Evolutionary conservation across 1,284 basidiomycete species (phyloP), one percentile per base, ranked within the genome.

Genomic region (Kalmanozyma brasiliensis): DNA sequence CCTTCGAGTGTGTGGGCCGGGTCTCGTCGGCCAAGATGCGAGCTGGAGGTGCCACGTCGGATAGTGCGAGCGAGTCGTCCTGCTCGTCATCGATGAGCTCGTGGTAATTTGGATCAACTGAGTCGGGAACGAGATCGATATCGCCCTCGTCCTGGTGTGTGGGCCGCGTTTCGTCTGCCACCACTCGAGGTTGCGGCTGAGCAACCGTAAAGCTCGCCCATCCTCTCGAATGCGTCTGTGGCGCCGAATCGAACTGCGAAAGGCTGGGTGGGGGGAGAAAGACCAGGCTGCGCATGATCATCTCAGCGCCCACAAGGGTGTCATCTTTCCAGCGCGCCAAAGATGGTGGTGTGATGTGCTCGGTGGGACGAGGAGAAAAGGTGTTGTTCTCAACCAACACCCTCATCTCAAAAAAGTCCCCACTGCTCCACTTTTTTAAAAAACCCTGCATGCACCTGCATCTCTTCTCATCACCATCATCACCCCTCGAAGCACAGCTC

Each of bases 231-330:
- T 36, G 33, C 23, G 36, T 4, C 3, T 8, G 9, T 8, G 48
- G 34, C 19, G 20, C n/a, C n/a, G n/a, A n/a, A n/a, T 5, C 4
- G 33, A 59, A 59, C 6, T 23, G 22, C 6, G 37, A 20, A 2
- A 65, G 43, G 0, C 9, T 20, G 1, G 51, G 34, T 8, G 57
- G 63, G 3, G 63, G 57, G 19, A 66, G 35, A 32, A 56, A 66
- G 35, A 66, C 56, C 0, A 57, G 19, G 34, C 44, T 52, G 17
- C 37, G 43, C 41, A 45, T 46, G 13, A 22, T n/a, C n/a, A n/a
- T n/a, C n/a, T n/a, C n/a, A n/a, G n/a, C n/a, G n/a, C n/a, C n/a
- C n/a, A n/a, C n/a, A n/a, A n/a, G n/a, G n/a, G n/a, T n/a, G n/a
- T n/a, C n/a, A n/a, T n/a, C n/a, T n/a, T n/a, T n/a, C n/a, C n/a